These are phyloP conservation scores for Alternaria hordeiaustralica DNA, from an alignment of 2,329 filamentous ascomycete genomes.

Conservation along the genomic window DNA sequence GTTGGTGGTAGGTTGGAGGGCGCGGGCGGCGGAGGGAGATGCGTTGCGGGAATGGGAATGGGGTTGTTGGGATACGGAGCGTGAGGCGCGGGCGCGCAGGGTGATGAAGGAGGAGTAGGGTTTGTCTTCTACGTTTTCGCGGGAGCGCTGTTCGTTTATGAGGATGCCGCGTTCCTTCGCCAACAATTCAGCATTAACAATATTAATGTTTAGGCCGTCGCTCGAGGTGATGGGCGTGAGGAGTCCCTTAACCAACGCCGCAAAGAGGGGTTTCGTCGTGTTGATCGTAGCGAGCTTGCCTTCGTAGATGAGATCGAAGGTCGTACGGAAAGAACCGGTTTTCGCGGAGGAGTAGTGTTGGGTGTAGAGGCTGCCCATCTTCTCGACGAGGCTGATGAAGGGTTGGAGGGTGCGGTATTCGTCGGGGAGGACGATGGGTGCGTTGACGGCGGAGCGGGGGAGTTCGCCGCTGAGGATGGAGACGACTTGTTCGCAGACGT, in stretches of 20 bases:
- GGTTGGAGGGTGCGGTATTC: conserved; percentile 80
- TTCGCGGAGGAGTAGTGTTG: conserved; percentile 68
- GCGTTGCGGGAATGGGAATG: conserved; percentile 37
- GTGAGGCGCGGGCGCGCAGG: conserved; percentile 61
- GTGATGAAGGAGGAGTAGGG: conserved; percentile 76
- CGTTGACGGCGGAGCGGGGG: conserved; percentile 79
- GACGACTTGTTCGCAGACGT: conserved; percentile 81
- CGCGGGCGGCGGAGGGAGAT: conserved; percentile 34
- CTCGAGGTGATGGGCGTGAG: conserved; percentile 71
- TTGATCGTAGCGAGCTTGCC: conserved; percentile 73
- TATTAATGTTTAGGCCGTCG: conserved; percentile 75
- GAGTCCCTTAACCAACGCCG: conserved; percentile 79
- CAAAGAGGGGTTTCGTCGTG: conserved; percentile 80
- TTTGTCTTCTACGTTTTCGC: conserved; percentile 64
- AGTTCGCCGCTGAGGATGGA: conserved; percentile 75
- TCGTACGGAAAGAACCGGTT: conserved; percentile 61
- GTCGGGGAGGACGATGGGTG: conserved; percentile 79
- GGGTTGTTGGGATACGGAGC: conserved; percentile 39
- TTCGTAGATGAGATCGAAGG: conserved; percentile 79
- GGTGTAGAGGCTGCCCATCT: conserved; percentile 79
- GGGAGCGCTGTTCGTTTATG: conserved; percentile 74
- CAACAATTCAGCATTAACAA: conserved; percentile 79
- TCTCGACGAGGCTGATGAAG: conserved; percentile 77
- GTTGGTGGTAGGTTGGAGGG: neutral
- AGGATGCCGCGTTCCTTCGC: conserved; percentile 79